phyloP scores from a whole-genome alignment of 805 yeast species.

The Yamadazyma kitorensis region DNA sequence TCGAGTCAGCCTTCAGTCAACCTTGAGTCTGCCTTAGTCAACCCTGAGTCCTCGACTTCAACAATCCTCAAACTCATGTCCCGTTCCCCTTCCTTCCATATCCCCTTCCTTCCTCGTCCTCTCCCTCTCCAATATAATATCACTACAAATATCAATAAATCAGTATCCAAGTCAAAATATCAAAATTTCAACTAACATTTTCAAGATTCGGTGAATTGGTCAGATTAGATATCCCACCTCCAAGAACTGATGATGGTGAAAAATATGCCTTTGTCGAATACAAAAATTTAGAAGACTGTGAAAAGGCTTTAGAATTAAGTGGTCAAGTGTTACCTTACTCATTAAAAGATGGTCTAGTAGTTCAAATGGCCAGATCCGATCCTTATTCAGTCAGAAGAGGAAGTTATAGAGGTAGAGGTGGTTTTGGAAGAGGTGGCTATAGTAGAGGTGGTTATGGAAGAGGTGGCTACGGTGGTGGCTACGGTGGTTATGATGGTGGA shows the following conservation, averaged over 20 bases:
- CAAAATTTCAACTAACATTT: constrained; percentile 8
- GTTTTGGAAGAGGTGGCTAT: constrained; percentile 19
- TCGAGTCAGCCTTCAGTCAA: too few relatives aligned
- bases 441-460: constrained; percentile 20
- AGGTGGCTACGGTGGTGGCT: constrained; percentile 15
- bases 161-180: constrained; percentile 3
- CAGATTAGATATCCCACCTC: constrained; percentile 62
- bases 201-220: constrained; percentile 53
- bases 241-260: constrained; percentile 55
- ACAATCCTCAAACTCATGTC: constrained; percentile 4
- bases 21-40: too few relatives aligned
- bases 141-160: background rate
- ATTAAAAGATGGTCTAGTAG: constrained; percentile 41
- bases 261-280: constrained; percentile 66
- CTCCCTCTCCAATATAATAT: constrained; percentile 8
- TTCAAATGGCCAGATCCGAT: constrained; percentile 56
- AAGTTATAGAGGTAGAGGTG: constrained; percentile 26
- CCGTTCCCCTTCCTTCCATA: constrained; percentile 4
- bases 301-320: constrained; percentile 48
- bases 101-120: constrained; percentile 5
- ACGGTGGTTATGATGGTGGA: constrained; percentile 15
- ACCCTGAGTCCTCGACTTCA: too few relatives aligned
- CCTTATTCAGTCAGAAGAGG: constrained; percentile 46
- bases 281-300: constrained; percentile 50
- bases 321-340: constrained; percentile 45